phyloP scores from a whole-genome alignment of 768 basidiomycete genomes.

The Lactarius sp. region DNA sequence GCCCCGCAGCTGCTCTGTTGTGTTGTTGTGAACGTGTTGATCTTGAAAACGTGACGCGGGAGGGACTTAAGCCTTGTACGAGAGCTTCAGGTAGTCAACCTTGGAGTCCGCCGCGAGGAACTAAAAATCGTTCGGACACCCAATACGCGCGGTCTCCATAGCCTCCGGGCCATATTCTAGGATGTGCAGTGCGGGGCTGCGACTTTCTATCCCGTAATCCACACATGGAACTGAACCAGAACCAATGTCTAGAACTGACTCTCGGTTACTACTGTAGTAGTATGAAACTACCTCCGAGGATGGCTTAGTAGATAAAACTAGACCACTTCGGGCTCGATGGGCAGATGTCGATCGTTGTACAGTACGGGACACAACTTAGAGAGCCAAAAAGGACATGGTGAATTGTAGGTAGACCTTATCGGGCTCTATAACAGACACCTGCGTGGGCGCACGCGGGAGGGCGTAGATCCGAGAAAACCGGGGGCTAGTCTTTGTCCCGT shows the following conservation, averaged over 20 bases:
- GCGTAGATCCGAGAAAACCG: neutral
- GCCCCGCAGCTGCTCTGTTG: neutral
- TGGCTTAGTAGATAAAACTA: neutral
- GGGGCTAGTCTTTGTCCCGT: conserved; percentile 6
- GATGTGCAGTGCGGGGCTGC: neutral
- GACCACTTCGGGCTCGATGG: conserved; percentile 6
- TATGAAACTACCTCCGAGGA: no score
- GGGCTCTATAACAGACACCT: conserved; percentile 10
- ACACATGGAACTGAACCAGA: conserved; percentile 1
- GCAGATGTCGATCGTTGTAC: conserved; percentile 9
- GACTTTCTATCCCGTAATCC: conserved; percentile 10
- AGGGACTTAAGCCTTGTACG: neutral
- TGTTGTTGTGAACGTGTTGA: conserved; percentile 6
- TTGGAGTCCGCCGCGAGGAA: neutral
- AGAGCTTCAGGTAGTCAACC: neutral
- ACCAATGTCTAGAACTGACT: conserved; percentile 13
- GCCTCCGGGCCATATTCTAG: neutral
- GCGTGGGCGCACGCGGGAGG: neutral
- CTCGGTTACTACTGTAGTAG: neutral
- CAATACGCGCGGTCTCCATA: conserved; percentile 4
- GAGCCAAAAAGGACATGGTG: conserved; percentile 13
- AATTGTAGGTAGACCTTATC: conserved; percentile 9
- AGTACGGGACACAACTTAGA: neutral
- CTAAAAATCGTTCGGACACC: conserved; percentile 2
- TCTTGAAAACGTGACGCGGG: neutral